Evolutionary conservation across 31 red algal genomes (phyloP), one percentile per base, ranked within the genome.

Genomic region (Asparagopsis taxiformis): DNA sequence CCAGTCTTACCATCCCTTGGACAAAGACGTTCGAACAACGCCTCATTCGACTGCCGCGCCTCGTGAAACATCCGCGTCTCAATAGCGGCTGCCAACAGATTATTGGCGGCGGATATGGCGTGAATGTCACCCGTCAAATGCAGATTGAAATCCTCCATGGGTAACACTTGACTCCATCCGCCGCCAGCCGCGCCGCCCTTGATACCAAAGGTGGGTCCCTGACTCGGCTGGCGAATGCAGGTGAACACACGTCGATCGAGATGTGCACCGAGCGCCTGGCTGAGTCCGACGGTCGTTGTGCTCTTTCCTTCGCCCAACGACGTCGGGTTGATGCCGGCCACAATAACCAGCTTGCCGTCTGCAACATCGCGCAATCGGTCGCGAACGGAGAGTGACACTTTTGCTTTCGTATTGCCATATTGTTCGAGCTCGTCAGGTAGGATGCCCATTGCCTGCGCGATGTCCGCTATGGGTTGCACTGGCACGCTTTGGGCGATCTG

Each of bases 181-280:
- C 96, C 96, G 46, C 96, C 96, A n/a, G 96, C 96, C 19, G 96
- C 96, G 10, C 96, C 96, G 55, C 96, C 96, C 67, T 99, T 99
- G 64, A 99, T 92, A 21, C 96, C 96, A 57, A 94, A 99, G 0
- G 87, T 91, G 8, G 96, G 96, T 29, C 96, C 96, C 53, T 91
- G 91, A 48, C 77, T 86, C 53, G 96, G 96, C 72, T 99, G 91
- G 43, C 96, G 71, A 54, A 99, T 71, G 46, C 86, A 91, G 2
- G 91, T 94, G 69, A 99, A 87, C 10, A 94, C 90, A 28, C 61
- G 73, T 28, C 68, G 73, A 31, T 75, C 77, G 4, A 94, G 54
- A 21, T 98, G 90, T 20, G 93, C 93, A 20, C 87, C 91, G 0
- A 99, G 71, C 16, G 91, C 89, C 58, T 99, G 91, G 43, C 73